Evolutionary conservation across 345 rosid species (phyloP).

Genomic region (Mangifera indica): DNA sequence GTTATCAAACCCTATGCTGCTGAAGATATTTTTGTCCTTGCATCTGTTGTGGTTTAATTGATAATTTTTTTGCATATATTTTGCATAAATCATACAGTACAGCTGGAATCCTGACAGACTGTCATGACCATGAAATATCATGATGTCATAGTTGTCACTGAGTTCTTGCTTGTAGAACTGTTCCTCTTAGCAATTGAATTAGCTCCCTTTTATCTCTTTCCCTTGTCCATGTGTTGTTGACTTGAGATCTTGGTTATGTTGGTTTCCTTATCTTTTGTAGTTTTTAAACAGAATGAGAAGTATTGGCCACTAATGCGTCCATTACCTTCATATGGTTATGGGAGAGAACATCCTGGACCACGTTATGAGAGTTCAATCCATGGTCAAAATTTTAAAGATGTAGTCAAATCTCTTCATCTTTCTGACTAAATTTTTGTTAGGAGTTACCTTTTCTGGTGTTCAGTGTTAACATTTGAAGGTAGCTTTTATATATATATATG

Average conservation of each 20-base stretch:
- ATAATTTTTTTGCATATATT: too few species aligned
- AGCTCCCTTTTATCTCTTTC: not conserved
- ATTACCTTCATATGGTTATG: slow-evolving; percentile 63
- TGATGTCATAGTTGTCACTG: not conserved
- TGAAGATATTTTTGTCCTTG: too few species aligned
- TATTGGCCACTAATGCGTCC: slow-evolving; percentile 64
- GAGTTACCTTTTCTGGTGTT: too few species aligned
- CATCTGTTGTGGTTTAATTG: not conserved
- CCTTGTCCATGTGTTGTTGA: not conserved
- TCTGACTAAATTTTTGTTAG: not conserved
- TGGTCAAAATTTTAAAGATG: slow-evolving; percentile 65
- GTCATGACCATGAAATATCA: not conserved
- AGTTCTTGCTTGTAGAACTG: not conserved
- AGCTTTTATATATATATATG: not conserved
- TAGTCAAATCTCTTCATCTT: slow-evolving; percentile 26
- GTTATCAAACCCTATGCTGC: too few species aligned
- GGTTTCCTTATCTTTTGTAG: slow-evolving; percentile 1
- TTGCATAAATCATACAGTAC: not conserved
- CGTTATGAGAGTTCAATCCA: slow-evolving; percentile 66
- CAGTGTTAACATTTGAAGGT: too few species aligned
- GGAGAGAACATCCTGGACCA: slow-evolving; percentile 67
- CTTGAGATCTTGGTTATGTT: not conserved
- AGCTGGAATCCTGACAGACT: not conserved
- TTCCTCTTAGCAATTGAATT: not conserved
- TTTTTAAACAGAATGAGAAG: slow-evolving; percentile 47